phyloP scores from a whole-genome alignment of 805 yeast species.

The Yarrowia bubula region DNA sequence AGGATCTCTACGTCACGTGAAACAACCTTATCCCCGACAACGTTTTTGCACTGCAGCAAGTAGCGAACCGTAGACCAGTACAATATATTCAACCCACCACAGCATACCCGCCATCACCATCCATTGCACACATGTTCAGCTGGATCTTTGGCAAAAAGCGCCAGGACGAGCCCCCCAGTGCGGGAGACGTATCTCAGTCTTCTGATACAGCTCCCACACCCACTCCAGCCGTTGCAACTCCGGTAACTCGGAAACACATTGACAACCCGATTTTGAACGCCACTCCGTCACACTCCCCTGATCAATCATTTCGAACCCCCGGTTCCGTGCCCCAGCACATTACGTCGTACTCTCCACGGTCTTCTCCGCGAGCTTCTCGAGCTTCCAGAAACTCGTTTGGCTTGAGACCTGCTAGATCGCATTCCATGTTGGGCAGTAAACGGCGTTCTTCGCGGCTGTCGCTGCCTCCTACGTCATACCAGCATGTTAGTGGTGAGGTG shows the following conservation, averaged over 20 bases:
- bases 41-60: conserved; percentile 22
- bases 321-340: conserved; percentile 21
- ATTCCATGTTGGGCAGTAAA: background rate
- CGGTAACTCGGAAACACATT: background rate
- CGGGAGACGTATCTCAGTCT: background rate
- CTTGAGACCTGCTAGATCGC: conserved; percentile 14
- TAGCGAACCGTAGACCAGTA: too few species aligned
- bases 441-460: conserved; percentile 13
- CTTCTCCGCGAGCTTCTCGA: conserved; percentile 7
- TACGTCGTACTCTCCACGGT: background rate
- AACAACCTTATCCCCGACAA: background rate
- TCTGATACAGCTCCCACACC: background rate
- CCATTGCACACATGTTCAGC: conserved; percentile 16
- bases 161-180: background rate
- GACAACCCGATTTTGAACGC: conserved; percentile 5
- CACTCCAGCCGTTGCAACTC: background rate
- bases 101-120: background rate
- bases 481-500: background rate
- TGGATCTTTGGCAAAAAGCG: conserved; percentile 18
- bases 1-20: background rate
- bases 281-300: conserved; percentile 9
- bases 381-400: conserved; percentile 3
- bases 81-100: background rate
- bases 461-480: conserved; percentile 4
- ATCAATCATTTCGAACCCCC: conserved; percentile 13